Conservation (phyloP, 768 basidiomycete genomes). For the Rhizopogon vesiculosus region DNA sequence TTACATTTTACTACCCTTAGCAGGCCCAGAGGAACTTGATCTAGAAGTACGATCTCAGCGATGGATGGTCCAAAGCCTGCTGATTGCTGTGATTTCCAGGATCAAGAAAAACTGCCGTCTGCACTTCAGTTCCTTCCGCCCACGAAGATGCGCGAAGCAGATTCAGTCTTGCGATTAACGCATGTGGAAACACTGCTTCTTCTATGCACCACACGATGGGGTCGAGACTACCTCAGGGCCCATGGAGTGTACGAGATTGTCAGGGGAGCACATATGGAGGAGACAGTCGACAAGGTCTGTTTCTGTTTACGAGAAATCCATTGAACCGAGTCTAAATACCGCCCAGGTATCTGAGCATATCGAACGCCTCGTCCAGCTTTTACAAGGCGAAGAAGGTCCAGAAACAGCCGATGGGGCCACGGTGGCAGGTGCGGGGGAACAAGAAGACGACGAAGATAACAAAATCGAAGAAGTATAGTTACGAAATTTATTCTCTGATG, state of each 20-base stretch:
- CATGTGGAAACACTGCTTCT: constrained; percentile 89
- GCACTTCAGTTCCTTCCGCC: constrained; percentile 85
- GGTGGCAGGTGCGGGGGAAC: constrained; percentile 14
- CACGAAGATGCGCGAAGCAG: constrained; percentile 79
- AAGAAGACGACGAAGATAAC: constrained; percentile 58
- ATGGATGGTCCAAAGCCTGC: neutral
- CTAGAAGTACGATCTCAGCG: constrained; percentile 55
- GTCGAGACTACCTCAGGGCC: constrained; percentile 72
- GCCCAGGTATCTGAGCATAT: constrained; percentile 79
- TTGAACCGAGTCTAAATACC: neutral
- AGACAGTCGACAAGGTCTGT: constrained; percentile 72
- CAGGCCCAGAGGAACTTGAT: constrained; percentile 94
- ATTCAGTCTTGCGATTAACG: constrained; percentile 69
- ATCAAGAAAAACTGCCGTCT: constrained; percentile 81
- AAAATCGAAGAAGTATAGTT: constrained; percentile 71
- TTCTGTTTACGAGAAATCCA: neutral
- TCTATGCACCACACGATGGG: constrained; percentile 86
- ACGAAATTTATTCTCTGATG: neutral
- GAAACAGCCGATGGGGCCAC: constrained; percentile 39
- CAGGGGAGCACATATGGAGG: constrained; percentile 69
- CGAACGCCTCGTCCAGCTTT: constrained; percentile 81
- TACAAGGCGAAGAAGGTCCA: constrained; percentile 72
- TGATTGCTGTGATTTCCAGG: constrained; percentile 39
- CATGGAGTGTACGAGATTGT: constrained; percentile 88
- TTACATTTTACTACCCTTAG: constrained; percentile 82